These are phyloP conservation scores for Vitis vinifera DNA, from an alignment of 164 flowering plant genomes.

Conservation along the genomic window ASM3070453v1 NC_081818.1:6672501-6673000, in stretches of 20 bases:
- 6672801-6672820: slow-evolving; percentile 19
- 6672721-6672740: background rate
- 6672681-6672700: slow-evolving; percentile 22
- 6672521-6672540: background rate
- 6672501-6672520: background rate
- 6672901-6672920: background rate
- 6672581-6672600: slow-evolving; percentile 31
- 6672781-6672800: background rate
- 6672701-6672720: slow-evolving; percentile 21
- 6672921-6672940: slow-evolving; percentile 4
- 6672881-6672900: slow-evolving; percentile 6
- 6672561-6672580: slow-evolving; percentile 38
- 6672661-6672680: slow-evolving; percentile 29
- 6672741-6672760: background rate
- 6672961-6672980: slow-evolving; percentile 13
- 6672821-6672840: slow-evolving; percentile 14
- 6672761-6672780: background rate
- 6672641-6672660: slow-evolving; percentile 30
- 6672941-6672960: slow-evolving; percentile 9
- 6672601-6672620: slow-evolving; percentile 11
- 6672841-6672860: slow-evolving; percentile 7
- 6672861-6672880: slow-evolving; percentile 3
- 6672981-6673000: slow-evolving; percentile 18
- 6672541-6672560: slow-evolving; percentile 47
- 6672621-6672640: slow-evolving; percentile 25